Conservation (phyloP, 2,329 filamentous ascomycete genomes). For the Cladobotryum protrusum region DNA sequence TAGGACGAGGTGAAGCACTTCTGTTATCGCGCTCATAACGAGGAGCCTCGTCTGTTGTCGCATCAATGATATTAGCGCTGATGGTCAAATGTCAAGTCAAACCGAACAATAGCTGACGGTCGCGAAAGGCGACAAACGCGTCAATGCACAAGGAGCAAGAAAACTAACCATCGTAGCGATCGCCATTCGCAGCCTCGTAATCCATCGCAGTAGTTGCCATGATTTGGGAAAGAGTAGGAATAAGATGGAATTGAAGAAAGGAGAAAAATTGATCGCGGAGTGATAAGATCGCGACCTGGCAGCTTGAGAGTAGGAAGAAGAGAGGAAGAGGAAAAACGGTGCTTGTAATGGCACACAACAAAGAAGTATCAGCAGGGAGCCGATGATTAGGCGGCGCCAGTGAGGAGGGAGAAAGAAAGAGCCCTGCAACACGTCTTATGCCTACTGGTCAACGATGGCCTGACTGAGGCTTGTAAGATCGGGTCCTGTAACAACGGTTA, state of each 20-base stretch:
- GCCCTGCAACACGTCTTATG: too few species aligned
- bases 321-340: constrained; percentile 1
- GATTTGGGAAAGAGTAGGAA: constrained; percentile 15
- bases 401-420: not conserved
- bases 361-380: constrained; percentile 18
- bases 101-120: constrained; percentile 6
- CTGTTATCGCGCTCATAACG: constrained; percentile 62
- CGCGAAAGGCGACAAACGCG: constrained; percentile 9
- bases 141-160: constrained; percentile 6
- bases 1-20: constrained; percentile 57
- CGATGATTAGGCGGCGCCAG: constrained; percentile 20
- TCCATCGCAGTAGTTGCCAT: constrained; percentile 65
- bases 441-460: too few species aligned
- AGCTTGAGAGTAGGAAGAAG: constrained; percentile 5
- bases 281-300: constrained; percentile 7
- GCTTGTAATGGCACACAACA: not conserved
- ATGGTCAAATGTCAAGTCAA: not conserved
- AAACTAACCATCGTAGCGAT: constrained; percentile 58
- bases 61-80: not conserved
- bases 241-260: constrained; percentile 10
- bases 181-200: constrained; percentile 61
- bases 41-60: constrained; percentile 50
- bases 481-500: too few species aligned
- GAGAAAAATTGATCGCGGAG: constrained; percentile 2
- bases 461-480: too few species aligned